Conservation (phyloP, 2,329 filamentous ascomycete species). For the Lachnellula hyalina region DNA sequence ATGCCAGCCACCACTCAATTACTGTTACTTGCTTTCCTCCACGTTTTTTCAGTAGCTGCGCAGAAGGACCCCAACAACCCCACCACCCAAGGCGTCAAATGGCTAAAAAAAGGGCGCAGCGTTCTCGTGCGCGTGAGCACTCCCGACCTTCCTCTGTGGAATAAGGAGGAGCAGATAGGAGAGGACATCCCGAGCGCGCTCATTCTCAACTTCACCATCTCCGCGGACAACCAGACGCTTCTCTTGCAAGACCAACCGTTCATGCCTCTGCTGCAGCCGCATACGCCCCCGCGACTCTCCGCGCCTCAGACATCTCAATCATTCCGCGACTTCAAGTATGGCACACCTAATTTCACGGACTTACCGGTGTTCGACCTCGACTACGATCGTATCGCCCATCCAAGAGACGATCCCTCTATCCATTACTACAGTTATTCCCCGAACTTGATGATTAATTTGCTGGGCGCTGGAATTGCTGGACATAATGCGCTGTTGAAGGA, state of each 20-base stretch:
- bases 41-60: not conserved
- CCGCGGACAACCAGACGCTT: conserved; percentile 16
- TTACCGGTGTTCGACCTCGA: conserved; percentile 1
- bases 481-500: not conserved
- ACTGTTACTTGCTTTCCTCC: not conserved
- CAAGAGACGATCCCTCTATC: conserved; percentile 7
- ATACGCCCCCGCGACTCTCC: conserved; percentile 14
- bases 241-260: conserved; percentile 18
- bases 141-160: conserved; percentile 15
- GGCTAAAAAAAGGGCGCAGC: conserved; percentile 15
- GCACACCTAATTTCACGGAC: not conserved
- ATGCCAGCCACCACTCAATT: not conserved
- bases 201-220: conserved; percentile 20
- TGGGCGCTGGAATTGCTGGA: conserved; percentile 8
- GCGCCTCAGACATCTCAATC: conserved; percentile 11
- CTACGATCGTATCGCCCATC: conserved; percentile 6
- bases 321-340: not conserved
- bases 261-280: conserved; percentile 12
- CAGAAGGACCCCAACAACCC: not conserved
- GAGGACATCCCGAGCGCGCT: conserved; percentile 12
- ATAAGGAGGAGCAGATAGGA: conserved; percentile 7
- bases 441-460: conserved; percentile 3
- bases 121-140: conserved; percentile 15
- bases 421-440: conserved; percentile 3
- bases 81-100: conserved; percentile 9